Percentiles rank a stretch among this genome's conserved stretches.
Evolutionary conservation across 371 early-diverging fungal species (phyloP).

Genomic region (Mucor saturninus): DNA sequence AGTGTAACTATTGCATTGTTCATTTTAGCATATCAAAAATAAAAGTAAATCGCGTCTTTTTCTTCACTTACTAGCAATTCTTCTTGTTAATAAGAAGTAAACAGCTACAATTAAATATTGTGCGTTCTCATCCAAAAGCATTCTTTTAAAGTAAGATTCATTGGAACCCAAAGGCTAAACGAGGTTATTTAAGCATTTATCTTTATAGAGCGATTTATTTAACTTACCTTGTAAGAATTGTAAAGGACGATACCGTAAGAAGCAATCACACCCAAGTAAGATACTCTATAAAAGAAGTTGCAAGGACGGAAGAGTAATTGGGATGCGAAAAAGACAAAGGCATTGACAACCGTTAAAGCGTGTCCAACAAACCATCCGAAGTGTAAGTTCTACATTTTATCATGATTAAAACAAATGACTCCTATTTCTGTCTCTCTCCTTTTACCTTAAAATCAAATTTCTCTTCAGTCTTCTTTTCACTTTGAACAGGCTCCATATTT

Average conservation of each 20-base stretch:
- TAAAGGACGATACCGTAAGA: slow-evolving; percentile 33
- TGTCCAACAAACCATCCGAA: slow-evolving; percentile 41
- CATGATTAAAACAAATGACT: background rate
- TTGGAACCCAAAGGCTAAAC: too few relatives aligned
- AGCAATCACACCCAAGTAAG: slow-evolving; percentile 15
- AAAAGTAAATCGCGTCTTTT: background rate
- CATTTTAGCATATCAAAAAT: background rate
- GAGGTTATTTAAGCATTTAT: too few relatives aligned
- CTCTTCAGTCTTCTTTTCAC: background rate
- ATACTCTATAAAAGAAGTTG: slow-evolving; percentile 22
- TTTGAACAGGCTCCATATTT: background rate
- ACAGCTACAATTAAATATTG: slow-evolving; percentile 78
- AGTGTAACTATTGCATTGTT: slow-evolving; percentile 58
- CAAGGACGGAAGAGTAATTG: slow-evolving; percentile 20
- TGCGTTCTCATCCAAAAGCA: slow-evolving; percentile 73
- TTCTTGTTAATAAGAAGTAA: slow-evolving; percentile 69
- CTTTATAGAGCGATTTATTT: background rate
- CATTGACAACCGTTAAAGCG: background rate
- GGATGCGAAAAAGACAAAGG: slow-evolving; percentile 22
- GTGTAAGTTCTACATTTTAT: slow-evolving; percentile 23
- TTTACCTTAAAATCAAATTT: slow-evolving; percentile 24
- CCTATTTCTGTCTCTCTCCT: background rate
- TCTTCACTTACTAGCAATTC: slow-evolving; percentile 60
- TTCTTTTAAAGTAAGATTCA: slow-evolving; percentile 11
- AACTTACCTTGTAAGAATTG: slow-evolving; percentile 32